Conservation (phyloP, 345 rosid genomes). For the Gynandropsis gynandra region DNA sequence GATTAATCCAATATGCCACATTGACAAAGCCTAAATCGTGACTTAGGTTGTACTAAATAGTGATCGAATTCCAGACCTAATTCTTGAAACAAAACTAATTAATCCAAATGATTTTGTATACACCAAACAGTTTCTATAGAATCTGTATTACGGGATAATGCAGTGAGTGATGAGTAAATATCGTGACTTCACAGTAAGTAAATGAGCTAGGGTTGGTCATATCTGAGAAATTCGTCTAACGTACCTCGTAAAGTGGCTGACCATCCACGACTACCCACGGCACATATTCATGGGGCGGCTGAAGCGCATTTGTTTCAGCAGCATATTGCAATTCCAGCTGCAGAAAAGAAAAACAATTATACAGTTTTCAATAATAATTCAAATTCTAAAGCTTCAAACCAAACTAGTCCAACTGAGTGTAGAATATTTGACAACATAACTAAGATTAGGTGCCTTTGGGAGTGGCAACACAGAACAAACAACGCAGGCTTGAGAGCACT, state of each 20-base stretch:
- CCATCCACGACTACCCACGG: slow-evolving; percentile 97
- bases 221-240: slow-evolving; percentile 18
- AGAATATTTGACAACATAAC: not conserved
- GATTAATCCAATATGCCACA: too few species aligned
- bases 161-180: slow-evolving; percentile 10
- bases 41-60: too few species aligned
- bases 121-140: not conserved
- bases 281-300: slow-evolving; percentile 84
- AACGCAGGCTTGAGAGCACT: too few species aligned
- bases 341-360: slow-evolving; percentile 17
- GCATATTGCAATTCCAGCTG: slow-evolving; percentile 84
- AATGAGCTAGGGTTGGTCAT: not conserved
- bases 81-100: not conserved
- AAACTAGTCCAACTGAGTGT: not conserved
- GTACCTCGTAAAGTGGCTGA: slow-evolving; percentile 85
- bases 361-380: not conserved
- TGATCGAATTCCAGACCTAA: too few species aligned
- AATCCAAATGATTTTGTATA: slow-evolving; percentile 5
- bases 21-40: too few species aligned
- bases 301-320: slow-evolving; percentile 67
- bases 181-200: not conserved
- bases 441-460: not conserved
- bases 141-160: not conserved
- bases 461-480: not conserved
- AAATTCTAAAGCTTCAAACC: slow-evolving; percentile 2